phyloP scores from a whole-genome alignment of 2,329 filamentous ascomycete genomes.

The Gyromitra esculenta region DNA sequence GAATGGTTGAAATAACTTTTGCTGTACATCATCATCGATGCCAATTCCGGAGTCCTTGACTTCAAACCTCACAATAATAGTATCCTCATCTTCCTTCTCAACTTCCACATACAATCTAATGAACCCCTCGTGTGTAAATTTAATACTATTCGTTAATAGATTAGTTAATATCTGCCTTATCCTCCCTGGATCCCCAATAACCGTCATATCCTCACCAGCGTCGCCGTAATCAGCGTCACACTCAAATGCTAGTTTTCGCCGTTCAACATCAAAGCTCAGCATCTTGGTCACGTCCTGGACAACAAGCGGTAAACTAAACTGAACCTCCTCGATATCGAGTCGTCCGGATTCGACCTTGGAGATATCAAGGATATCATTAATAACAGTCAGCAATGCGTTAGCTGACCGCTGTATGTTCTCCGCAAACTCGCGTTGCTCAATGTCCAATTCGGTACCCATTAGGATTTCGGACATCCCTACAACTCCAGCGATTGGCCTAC shows the following conservation, averaged over 20 bases:
- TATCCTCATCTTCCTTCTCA: conserved; percentile 71
- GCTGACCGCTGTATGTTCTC: conserved; percentile 82
- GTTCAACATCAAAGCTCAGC: conserved; percentile 83
- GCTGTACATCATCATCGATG: conserved; percentile 79
- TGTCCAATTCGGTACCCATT: conserved; percentile 72
- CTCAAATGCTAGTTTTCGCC: conserved; percentile 78
- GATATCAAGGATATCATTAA: conserved; percentile 91
- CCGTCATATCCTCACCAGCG: conserved; percentile 69
- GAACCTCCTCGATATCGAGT: conserved; percentile 80
- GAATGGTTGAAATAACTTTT: conserved; percentile 80
- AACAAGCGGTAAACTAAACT: conserved; percentile 78
- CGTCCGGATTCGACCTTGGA: conserved; percentile 84
- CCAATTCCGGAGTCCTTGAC: conserved; percentile 83
- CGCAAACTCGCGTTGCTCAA: conserved; percentile 78
- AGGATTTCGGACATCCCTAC: conserved; percentile 82
- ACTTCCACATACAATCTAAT: conserved; percentile 74
- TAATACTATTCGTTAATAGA: conserved; percentile 78
- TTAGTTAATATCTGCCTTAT: conserved; percentile 86
- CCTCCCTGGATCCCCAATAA: conserved; percentile 85
- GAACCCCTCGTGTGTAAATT: conserved; percentile 75
- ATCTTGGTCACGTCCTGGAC: conserved; percentile 85
- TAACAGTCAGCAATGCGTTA: conserved; percentile 83
- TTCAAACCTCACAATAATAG: conserved; percentile 74
- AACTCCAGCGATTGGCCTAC: conserved; percentile 81
- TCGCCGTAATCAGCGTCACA: conserved; percentile 62